These are phyloP conservation scores for Exophiala calicioides DNA, from an alignment of 2,329 filamentous ascomycete species.

Conservation along the genomic window DNA sequence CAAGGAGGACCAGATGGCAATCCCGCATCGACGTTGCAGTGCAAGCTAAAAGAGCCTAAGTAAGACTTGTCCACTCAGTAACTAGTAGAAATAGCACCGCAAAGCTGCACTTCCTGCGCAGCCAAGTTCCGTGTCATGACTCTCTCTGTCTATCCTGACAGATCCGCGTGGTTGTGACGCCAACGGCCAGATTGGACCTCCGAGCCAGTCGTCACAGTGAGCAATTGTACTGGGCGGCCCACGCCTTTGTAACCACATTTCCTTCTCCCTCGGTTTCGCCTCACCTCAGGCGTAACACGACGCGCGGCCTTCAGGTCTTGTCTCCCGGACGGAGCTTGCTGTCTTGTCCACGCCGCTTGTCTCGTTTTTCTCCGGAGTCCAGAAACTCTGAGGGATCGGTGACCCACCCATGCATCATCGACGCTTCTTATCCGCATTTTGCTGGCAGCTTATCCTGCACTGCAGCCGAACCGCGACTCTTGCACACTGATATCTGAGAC, in stretches of 20 bases:
- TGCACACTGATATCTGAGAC: slow-evolving; percentile 29
- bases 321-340: background rate
- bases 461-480: slow-evolving; percentile 17
- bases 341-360: background rate
- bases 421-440: slow-evolving; percentile 1
- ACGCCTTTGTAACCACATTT: background rate
- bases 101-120: too few species aligned
- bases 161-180: slow-evolving; percentile 20
- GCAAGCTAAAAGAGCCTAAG: too few species aligned
- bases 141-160: too few species aligned
- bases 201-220: slow-evolving; percentile 9
- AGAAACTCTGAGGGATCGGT: too few species aligned
- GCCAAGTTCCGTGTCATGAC: background rate
- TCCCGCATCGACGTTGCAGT: too few species aligned
- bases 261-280: background rate
- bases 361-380: slow-evolving; percentile 6
- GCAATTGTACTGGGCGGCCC: slow-evolving; percentile 4
- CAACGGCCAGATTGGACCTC: background rate
- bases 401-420: slow-evolving; percentile 19
- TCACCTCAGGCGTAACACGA: background rate
- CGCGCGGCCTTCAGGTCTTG: slow-evolving; percentile 7
- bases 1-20: too few species aligned
- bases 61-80: too few species aligned
- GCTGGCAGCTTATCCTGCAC: slow-evolving; percentile 20
- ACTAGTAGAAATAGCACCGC: too few species aligned